Percentiles rank a stretch among this genome's conserved stretches.
Conservation (phyloP, 1,284 basidiomycete species). For the Coniophora puteana region DNA sequence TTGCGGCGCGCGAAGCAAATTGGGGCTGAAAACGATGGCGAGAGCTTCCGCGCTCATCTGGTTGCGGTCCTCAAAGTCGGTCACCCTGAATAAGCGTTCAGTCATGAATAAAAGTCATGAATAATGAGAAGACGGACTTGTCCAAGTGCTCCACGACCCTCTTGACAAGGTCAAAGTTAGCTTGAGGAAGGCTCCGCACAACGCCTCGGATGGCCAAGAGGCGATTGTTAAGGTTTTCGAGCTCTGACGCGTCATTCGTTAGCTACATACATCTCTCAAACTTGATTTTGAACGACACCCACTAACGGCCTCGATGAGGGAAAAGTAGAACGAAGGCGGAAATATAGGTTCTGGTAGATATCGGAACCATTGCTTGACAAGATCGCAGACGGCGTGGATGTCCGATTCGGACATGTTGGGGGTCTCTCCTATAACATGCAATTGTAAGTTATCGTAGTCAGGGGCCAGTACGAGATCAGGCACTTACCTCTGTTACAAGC, state of each 20-base stretch:
- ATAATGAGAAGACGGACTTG: constrained; percentile 40
- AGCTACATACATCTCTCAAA: no score
- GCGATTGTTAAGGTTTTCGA: constrained; percentile 64
- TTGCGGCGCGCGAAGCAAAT: constrained; percentile 64
- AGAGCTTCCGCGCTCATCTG: constrained; percentile 83
- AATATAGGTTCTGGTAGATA: constrained; percentile 75
- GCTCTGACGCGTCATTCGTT: constrained; percentile 38
- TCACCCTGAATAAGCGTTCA: constrained; percentile 52
- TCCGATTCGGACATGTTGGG: constrained; percentile 60
- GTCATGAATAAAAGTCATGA: constrained; percentile 8
- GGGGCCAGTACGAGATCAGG: not conserved
- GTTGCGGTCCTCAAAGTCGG: constrained; percentile 80
- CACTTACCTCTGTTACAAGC: constrained; percentile 64
- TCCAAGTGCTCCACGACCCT: constrained; percentile 81
- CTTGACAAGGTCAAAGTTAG: constrained; percentile 72
- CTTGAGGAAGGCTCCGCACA: constrained; percentile 62
- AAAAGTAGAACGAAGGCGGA: constrained; percentile 62
- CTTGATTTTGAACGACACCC: constrained; percentile 27
- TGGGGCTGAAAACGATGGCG: constrained; percentile 81
- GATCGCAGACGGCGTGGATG: constrained; percentile 76
- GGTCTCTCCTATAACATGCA: constrained; percentile 43
- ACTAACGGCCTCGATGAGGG: constrained; percentile 71
- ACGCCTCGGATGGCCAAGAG: constrained; percentile 61
- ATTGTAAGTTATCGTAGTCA: constrained; percentile 2
- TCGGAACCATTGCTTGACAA: constrained; percentile 82